Evolutionary conservation across 2,329 filamentous ascomycete genomes (phyloP).

Genomic region (Colletotrichum magnum): DNA sequence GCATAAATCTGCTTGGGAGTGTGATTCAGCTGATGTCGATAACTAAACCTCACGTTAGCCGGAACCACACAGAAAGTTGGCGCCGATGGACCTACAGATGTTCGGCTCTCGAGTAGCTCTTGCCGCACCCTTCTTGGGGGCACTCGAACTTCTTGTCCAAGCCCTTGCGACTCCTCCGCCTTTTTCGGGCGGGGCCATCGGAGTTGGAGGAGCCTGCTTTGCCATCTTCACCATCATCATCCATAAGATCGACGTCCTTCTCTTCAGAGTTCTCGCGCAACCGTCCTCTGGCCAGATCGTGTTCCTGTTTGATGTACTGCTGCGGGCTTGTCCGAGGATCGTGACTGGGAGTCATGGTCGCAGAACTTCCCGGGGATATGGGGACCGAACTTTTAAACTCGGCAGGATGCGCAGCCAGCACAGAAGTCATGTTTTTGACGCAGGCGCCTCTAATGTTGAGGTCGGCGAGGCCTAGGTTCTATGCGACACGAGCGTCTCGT

Average conservation of each 20-base stretch:
- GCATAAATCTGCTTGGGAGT: constrained; percentile 95
- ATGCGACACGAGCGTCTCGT: constrained; percentile 12
- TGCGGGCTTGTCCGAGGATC: constrained; percentile 55
- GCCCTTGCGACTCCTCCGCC: constrained; percentile 81
- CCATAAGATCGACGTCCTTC: constrained; percentile 58
- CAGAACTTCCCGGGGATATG: constrained; percentile 55
- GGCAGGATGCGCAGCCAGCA: constrained; percentile 55
- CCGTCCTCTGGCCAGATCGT: constrained; percentile 55
- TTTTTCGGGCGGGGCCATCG: constrained; percentile 70
- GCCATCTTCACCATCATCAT: constrained; percentile 56
- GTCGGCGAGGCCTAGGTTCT: constrained; percentile 7
- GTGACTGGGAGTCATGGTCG: constrained; percentile 59
- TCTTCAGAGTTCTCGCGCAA: constrained; percentile 59
- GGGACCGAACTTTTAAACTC: constrained; percentile 56
- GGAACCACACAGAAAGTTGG: neutral
- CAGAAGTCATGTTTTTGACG: constrained; percentile 56
- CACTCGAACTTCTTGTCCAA: constrained; percentile 89
- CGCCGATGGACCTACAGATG: constrained; percentile 79
- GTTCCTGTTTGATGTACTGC: constrained; percentile 57
- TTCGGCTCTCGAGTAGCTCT: constrained; percentile 96
- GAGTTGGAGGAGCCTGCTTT: constrained; percentile 66
- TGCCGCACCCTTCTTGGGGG: constrained; percentile 88
- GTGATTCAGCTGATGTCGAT: constrained; percentile 96
- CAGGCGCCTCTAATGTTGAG: constrained; percentile 8
- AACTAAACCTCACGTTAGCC: constrained; percentile 59